Conservation (phyloP, 495 filamentous ascomycete species). For the Polyplosphaeria fusca region DNA sequence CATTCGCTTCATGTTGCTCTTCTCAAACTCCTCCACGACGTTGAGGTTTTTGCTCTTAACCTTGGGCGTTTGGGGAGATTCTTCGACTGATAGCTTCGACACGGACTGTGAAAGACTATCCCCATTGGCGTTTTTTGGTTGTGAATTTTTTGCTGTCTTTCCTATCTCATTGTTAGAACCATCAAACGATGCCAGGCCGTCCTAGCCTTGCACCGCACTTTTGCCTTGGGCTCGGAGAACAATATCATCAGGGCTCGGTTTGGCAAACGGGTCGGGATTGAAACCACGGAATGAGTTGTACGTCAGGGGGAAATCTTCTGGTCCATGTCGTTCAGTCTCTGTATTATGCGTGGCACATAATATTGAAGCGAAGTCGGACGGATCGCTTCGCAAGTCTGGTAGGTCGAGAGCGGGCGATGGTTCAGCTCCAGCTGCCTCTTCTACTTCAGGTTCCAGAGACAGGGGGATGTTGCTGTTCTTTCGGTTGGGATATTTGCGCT, state of each 20-base stretch:
- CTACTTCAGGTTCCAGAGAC: constrained; percentile 1
- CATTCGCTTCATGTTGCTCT: constrained; percentile 68
- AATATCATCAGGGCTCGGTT: constrained; percentile 90
- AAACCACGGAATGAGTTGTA: constrained; percentile 48
- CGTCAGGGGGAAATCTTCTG: constrained; percentile 56
- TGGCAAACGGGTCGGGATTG: constrained; percentile 68
- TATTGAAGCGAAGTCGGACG: constrained; percentile 61
- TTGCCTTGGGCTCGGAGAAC: constrained; percentile 82
- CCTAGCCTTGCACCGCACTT: constrained; percentile 58
- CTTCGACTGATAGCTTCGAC: constrained; percentile 61
- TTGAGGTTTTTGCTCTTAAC: constrained; percentile 84
- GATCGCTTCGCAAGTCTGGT: constrained; percentile 36
- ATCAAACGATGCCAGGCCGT: not conserved
- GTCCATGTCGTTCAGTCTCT: too few relatives aligned
- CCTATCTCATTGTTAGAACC: constrained; percentile 43
- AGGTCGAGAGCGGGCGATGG: constrained; percentile 7
- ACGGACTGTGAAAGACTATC: constrained; percentile 44
- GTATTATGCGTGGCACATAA: too few relatives aligned
- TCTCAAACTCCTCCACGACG: constrained; percentile 77
- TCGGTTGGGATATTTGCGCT: constrained; percentile 14
- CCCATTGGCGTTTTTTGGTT: constrained; percentile 47
- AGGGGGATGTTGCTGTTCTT: constrained; percentile 3
- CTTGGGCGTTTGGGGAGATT: constrained; percentile 54
- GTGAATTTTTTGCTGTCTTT: constrained; percentile 45
- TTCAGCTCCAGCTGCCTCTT: constrained; percentile 12